Evolutionary conservation across 139 green algal genomes (phyloP).

Genomic region (Micractinium conductrix): DNA sequence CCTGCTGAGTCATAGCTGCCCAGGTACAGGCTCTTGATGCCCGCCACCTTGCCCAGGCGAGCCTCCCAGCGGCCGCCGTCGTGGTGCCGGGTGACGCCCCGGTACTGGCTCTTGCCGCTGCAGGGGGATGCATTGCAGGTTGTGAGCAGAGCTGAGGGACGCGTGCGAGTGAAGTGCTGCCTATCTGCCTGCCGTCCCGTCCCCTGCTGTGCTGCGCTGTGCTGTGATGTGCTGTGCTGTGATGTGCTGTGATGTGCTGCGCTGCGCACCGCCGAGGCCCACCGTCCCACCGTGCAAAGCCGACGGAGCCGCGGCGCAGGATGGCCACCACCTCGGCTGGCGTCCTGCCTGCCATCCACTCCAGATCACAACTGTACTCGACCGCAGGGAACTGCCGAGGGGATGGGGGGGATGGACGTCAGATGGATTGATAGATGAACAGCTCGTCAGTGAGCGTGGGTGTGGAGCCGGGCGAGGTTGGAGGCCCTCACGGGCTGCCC

Average conservation of each 20-base stretch:
- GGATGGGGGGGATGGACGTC: too few species aligned
- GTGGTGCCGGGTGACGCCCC: constrained; percentile 85
- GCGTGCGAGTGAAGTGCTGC: too few species aligned
- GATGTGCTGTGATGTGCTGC: too few species aligned
- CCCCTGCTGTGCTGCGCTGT: too few species aligned
- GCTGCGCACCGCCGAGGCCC: too few species aligned
- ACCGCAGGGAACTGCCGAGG: constrained; percentile 63
- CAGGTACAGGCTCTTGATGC: constrained; percentile 72
- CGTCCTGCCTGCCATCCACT: constrained; percentile 49
- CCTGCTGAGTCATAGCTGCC: constrained; percentile 69
- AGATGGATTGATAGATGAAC: too few species aligned
- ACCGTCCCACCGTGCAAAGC: constrained; percentile 41
- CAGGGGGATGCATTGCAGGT: not conserved
- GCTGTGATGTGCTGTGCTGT: too few species aligned
- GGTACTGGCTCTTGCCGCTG: constrained; percentile 67
- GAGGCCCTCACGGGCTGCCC: too few species aligned
- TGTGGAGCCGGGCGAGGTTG: too few species aligned
- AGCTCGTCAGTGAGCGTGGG: too few species aligned
- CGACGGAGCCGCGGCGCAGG: constrained; percentile 67
- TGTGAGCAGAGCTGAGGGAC: not conserved
- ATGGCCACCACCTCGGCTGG: constrained; percentile 74
- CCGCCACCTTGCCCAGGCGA: constrained; percentile 76
- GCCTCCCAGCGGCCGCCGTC: constrained; percentile 84
- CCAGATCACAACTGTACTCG: constrained; percentile 68
- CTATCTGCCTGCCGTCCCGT: too few species aligned